These are phyloP conservation scores for Fraxinus dipetala DNA, from an alignment of 305 asterid species.

Conservation along the genomic window DNA sequence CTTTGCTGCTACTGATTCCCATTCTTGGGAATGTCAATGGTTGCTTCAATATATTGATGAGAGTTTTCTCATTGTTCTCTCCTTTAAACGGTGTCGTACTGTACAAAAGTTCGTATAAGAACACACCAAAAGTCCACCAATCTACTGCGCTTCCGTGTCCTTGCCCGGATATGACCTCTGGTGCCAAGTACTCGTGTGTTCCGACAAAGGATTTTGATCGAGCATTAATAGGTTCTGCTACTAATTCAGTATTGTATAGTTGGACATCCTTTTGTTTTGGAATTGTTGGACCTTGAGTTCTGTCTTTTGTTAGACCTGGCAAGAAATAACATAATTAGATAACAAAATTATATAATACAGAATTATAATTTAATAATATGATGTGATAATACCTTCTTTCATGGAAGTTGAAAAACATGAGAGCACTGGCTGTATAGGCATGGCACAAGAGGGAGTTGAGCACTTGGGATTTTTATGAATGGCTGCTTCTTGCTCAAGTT, in stretches of 20 bases:
- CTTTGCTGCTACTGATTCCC: constrained; percentile 26
- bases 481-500: constrained; percentile 1
- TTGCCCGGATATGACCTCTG: constrained; percentile 48
- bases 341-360: background rate
- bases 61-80: constrained; percentile 46
- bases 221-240: constrained; percentile 43
- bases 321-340: background rate
- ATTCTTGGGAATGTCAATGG: constrained; percentile 34
- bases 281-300: background rate
- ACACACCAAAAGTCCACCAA: constrained; percentile 53
- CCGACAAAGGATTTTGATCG: constrained; percentile 46
- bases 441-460: constrained; percentile 2
- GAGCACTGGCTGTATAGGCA: constrained; percentile 5
- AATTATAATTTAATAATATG: background rate
- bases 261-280: background rate
- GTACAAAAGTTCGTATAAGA: constrained; percentile 37
- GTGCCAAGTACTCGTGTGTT: constrained; percentile 47
- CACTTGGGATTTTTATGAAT: background rate
- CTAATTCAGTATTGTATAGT: constrained; percentile 19
- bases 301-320: background rate
- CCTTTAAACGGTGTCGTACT: constrained; percentile 46
- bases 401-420: constrained; percentile 15
- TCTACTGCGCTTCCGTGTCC: constrained; percentile 52
- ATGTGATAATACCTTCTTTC: background rate
- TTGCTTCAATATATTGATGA: constrained; percentile 38